Base-by-base conservation (phyloP, 305 asterid species). In the Plantago lanceolata region DNA sequence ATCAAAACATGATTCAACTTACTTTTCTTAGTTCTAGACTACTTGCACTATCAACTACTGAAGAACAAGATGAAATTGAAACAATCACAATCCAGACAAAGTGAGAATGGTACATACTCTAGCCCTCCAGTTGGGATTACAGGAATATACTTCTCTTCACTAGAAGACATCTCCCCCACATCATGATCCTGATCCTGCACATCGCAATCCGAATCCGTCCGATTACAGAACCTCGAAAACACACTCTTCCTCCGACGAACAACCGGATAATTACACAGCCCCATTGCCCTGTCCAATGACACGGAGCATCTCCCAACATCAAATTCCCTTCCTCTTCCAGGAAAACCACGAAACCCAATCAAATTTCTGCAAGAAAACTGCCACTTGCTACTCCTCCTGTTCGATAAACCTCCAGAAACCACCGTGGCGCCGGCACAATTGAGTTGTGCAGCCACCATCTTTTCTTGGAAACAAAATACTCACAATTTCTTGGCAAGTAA, bases 401-500 rank as follows among this genome's bases (percentile, higher is more conserved):
- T 61, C 45, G 67, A 59, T 26, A 68, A 66, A 48, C 80, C 83
- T 29, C 73, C 58, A 40, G 74, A 71, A 55, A 72, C 64, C 29
- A 79, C 67, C 48, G 77, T 71, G 57, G 72, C 72, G 15, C 71
- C 75, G 18, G 71, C n/a, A n/a, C n/a, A 70, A 50, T 68, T 68
- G 57, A 83, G 67, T 67, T 81, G 88, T 49, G 87, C 76, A 61
- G 80, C 79, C 57, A 59, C 79, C 90, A 86, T 83, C 50, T 3
- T 47, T 59, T 11, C 2, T 12, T 35, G 14, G 6, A 11, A 21
- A 53, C 43, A 1, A 9, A 12, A 40, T 2, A 40, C 13, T 8
- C 45, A 40, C 2, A 40, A 7, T 33, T 33, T 33, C 2, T 40
- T 12, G 15, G 14, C 2, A 9, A 7, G 40, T 33, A 40, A 40